These are phyloP conservation scores for Aspergillus ostianus DNA, from an alignment of 495 filamentous ascomycete genomes.

Conservation along the genomic window DNA sequence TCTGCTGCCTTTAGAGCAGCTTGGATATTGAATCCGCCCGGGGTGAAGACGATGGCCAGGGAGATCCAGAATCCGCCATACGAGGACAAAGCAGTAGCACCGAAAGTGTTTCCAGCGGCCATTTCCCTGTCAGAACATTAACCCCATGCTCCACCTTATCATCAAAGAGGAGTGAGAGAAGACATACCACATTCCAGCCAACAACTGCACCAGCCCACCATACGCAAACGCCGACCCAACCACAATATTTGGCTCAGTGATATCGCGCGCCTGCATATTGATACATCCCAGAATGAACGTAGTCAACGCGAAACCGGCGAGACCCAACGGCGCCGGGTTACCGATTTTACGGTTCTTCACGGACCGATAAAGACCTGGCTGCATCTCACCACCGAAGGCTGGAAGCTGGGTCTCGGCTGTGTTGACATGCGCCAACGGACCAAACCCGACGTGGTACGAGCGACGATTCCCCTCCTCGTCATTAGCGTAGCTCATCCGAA, in stretches of 20 bases:
- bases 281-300: conserved; percentile 79
- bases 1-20: conserved; percentile 36
- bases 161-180: too few relatives aligned
- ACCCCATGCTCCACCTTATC: too few relatives aligned
- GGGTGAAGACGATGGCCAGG: conserved; percentile 75
- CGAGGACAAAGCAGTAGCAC: conserved; percentile 87
- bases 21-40: conserved; percentile 55
- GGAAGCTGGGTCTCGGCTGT: background rate
- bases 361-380: conserved; percentile 12
- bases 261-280: conserved; percentile 60
- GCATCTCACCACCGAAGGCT: background rate
- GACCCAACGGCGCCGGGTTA: conserved; percentile 74
- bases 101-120: conserved; percentile 79
- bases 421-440: background rate
- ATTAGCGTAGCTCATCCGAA: background rate
- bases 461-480: background rate
- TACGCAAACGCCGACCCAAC: conserved; percentile 65
- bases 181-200: conserved; percentile 89
- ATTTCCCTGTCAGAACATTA: background rate
- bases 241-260: conserved; percentile 57
- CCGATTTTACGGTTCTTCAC: conserved; percentile 66
- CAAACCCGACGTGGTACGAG: background rate
- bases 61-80: conserved; percentile 93
- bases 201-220: conserved; percentile 76
- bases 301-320: conserved; percentile 79